Conservation (phyloP, 78 protist genomes). For the Diacronema lutheri region DNA sequence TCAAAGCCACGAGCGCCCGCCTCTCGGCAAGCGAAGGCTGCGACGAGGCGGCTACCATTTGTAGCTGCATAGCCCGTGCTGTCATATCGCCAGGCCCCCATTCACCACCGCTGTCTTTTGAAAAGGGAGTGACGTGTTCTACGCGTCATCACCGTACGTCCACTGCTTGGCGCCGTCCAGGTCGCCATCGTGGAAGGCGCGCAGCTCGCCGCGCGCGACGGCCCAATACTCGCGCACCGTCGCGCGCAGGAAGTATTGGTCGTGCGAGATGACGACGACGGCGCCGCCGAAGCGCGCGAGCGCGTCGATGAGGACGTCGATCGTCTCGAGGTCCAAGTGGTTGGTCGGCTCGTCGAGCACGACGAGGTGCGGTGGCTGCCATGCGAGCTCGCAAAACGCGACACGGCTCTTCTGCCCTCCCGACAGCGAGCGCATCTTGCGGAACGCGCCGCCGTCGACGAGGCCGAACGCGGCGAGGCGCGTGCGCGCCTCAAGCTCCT, state of each 20-base stretch:
- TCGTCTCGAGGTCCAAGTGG: neutral
- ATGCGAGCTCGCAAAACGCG: conserved; percentile 57
- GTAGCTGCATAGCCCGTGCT: too few relatives aligned
- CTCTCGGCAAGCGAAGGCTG: too few relatives aligned
- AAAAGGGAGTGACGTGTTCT: too few relatives aligned
- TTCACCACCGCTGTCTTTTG: too few relatives aligned
- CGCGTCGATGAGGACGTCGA: neutral
- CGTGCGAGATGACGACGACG: neutral
- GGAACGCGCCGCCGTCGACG: conserved; percentile 65
- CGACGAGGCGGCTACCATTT: too few relatives aligned
- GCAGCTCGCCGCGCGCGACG: too few relatives aligned
- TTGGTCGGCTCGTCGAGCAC: conserved; percentile 77
- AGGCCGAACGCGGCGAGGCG: conserved; percentile 79
- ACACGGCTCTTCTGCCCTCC: conserved; percentile 90
- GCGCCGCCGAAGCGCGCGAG: neutral
- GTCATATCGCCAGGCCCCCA: too few relatives aligned
- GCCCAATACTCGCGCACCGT: too few relatives aligned
- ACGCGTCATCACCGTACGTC: too few relatives aligned
- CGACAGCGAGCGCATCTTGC: conserved; percentile 74
- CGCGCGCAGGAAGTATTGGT: neutral
- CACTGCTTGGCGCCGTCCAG: too few relatives aligned
- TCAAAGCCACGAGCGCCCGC: too few relatives aligned
- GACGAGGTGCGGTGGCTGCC: conserved; percentile 83
- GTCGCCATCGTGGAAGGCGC: too few relatives aligned
- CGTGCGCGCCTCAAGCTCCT: conserved; percentile 55